These are phyloP conservation scores for Quercus wislizeni DNA, from an alignment of 306 rosid species.

Conservation along the genomic window DNA sequence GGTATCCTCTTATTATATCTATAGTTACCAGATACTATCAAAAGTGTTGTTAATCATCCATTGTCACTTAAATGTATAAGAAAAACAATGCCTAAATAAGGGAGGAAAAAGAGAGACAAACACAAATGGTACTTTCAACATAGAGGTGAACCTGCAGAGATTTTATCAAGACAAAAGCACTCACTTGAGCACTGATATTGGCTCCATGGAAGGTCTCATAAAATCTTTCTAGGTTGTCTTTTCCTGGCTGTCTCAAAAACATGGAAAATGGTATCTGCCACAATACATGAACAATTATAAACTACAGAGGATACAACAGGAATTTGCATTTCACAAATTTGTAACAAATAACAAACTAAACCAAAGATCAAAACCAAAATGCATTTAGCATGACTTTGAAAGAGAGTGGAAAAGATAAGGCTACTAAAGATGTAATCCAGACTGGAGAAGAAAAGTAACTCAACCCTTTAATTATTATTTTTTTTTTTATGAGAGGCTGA, in stretches of 20 bases:
- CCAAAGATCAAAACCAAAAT: no score
- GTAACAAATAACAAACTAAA: not conserved
- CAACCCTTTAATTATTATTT: no score
- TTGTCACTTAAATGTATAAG: constrained; percentile 6
- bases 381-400: no score
- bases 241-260: constrained; percentile 49
- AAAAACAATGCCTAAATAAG: not conserved
- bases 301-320: constrained; percentile 5
- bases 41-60: constrained; percentile 41
- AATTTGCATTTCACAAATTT: constrained; percentile 16
- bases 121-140: no score
- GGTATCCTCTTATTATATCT: constrained; percentile 81
- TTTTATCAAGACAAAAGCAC: not conserved
- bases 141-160: no score
- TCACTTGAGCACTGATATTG: constrained; percentile 80
- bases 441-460: no score
- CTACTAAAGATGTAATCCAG: not conserved
- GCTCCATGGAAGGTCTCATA: constrained; percentile 93
- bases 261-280: constrained; percentile 82
- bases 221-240: constrained; percentile 53
- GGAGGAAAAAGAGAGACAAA: no score
- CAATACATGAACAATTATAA: not conserved
- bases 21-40: constrained; percentile 69
- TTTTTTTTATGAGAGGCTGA: no score
- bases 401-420: not conserved